Evolutionary conservation across 2,329 filamentous ascomycete genomes (phyloP).

Genomic region (Phaeosphaeria sp.): DNA sequence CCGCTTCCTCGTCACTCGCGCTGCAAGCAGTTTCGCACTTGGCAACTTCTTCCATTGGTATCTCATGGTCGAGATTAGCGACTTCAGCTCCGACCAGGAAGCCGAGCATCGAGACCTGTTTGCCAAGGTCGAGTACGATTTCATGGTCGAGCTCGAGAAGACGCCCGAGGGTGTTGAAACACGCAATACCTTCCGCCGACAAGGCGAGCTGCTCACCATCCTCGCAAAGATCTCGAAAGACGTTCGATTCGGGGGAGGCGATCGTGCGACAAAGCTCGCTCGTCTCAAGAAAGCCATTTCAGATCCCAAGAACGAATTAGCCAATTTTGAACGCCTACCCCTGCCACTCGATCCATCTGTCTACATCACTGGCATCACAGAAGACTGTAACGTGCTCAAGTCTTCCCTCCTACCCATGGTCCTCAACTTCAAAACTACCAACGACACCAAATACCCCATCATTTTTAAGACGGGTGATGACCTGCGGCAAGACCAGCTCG

Average conservation of each 20-base stretch:
- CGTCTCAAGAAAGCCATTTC: slow-evolving; percentile 82
- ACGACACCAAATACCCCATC: slow-evolving; percentile 81
- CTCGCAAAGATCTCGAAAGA: slow-evolving; percentile 89
- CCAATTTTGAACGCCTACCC: slow-evolving; percentile 82
- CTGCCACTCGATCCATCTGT: slow-evolving; percentile 87
- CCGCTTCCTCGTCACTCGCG: slow-evolving; percentile 85
- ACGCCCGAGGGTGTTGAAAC: slow-evolving; percentile 73
- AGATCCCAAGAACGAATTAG: slow-evolving; percentile 88
- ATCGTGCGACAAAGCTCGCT: slow-evolving; percentile 80
- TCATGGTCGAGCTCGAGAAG: slow-evolving; percentile 85
- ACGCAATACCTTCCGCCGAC: slow-evolving; percentile 78
- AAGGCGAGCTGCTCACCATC: slow-evolving; percentile 87
- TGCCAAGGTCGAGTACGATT: slow-evolving; percentile 92
- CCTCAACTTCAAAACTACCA: slow-evolving; percentile 83
- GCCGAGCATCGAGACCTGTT: slow-evolving; percentile 83
- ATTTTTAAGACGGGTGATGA: slow-evolving; percentile 99
- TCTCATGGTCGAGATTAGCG: slow-evolving; percentile 95
- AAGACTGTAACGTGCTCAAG: slow-evolving; percentile 92
- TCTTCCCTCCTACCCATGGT: slow-evolving; percentile 92
- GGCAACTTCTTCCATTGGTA: slow-evolving; percentile 99
- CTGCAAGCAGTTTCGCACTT: slow-evolving; percentile 84
- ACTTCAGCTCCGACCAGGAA: slow-evolving; percentile 75
- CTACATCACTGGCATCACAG: slow-evolving; percentile 78
- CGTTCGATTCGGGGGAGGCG: slow-evolving; percentile 79
- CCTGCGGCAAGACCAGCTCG: slow-evolving; percentile 92